These are phyloP conservation scores for Phytopythium helicoides DNA, from an alignment of 352 stramenopile species.

Conservation along the genomic window DNA sequence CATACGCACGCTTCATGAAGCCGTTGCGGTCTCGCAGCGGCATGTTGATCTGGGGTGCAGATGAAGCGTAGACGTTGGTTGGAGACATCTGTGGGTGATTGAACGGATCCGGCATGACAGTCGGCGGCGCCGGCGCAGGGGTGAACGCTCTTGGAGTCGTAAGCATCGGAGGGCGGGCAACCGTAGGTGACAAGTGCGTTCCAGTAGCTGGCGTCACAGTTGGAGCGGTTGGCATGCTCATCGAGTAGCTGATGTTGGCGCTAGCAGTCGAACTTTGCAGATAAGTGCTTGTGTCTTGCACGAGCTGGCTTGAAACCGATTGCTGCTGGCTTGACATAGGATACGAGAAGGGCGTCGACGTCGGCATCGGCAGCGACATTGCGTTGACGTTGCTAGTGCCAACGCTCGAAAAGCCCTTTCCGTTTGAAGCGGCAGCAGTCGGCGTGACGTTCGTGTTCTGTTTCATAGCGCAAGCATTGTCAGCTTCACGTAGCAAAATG, in stretches of 20 bases:
- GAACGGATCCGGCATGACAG: constrained; percentile 26
- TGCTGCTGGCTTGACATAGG: constrained; percentile 17
- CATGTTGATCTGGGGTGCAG: constrained; percentile 50
- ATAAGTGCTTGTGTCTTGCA: constrained; percentile 12
- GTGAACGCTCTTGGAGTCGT: constrained; percentile 1
- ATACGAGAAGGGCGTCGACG: constrained; percentile 30
- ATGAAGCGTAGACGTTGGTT: constrained; percentile 22
- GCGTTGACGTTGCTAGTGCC: constrained; percentile 1
- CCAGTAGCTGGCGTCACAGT: background rate
- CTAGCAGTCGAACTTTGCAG: constrained; percentile 27
- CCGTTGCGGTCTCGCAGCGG: constrained; percentile 55
- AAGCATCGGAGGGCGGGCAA: constrained; percentile 6
- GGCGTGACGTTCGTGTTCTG: constrained; percentile 7
- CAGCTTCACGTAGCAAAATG: too few species aligned
- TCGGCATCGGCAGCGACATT: constrained; percentile 9
- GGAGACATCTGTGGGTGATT: constrained; percentile 35
- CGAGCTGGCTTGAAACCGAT: background rate
- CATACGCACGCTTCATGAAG: constrained; percentile 48
- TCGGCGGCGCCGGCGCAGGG: constrained; percentile 1
- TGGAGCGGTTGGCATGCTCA: background rate
- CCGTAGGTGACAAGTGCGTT: constrained; percentile 1
- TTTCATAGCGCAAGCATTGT: background rate
- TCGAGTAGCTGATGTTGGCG: constrained; percentile 30
- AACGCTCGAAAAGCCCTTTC: background rate
- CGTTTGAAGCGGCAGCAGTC: background rate